Evolutionary conservation across 23 red algal species (phyloP).

Genomic region (Agarophyton chilense): DNA sequence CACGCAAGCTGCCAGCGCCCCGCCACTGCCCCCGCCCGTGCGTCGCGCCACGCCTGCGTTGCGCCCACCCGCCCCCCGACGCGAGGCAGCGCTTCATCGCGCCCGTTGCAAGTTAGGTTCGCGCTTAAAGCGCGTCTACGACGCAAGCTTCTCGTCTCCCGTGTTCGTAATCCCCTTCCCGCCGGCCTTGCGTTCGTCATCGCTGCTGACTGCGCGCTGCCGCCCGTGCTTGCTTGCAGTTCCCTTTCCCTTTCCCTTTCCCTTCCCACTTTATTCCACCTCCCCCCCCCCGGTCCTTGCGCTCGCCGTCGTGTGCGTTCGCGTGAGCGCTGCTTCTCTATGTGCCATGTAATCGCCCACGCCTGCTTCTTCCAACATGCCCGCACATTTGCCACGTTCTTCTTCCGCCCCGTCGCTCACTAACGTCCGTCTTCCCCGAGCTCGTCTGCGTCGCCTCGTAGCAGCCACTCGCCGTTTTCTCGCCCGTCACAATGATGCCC

Average conservation of each 20-base stretch:
- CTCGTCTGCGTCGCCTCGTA: slow-evolving; percentile 8
- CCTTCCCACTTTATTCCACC: too few species aligned
- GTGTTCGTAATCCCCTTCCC: too few species aligned
- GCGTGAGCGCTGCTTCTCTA: background rate
- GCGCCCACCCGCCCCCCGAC: too few species aligned
- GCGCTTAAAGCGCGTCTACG: too few species aligned
- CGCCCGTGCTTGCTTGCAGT: background rate
- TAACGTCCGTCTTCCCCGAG: background rate
- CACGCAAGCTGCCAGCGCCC: too few species aligned
- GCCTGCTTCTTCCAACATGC: slow-evolving; percentile 3
- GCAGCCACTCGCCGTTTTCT: background rate
- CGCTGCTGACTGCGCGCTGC: background rate
- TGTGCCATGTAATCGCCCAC: slow-evolving; percentile 43
- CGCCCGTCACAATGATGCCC: background rate
- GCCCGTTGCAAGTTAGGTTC: too few species aligned
- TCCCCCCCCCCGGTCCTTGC: background rate
- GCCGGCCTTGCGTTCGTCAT: too few species aligned
- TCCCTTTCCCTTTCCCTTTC: background rate
- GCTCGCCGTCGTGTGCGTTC: background rate
- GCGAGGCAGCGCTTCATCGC: too few species aligned
- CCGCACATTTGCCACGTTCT: slow-evolving; percentile 24
- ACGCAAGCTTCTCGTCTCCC: too few species aligned
- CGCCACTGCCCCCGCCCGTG: too few species aligned
- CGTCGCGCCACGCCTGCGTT: too few species aligned
- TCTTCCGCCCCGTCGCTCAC: slow-evolving; percentile 38